Conservation (phyloP, 2,329 filamentous ascomycete species). For the Sclerotinia subarctica region DNA sequence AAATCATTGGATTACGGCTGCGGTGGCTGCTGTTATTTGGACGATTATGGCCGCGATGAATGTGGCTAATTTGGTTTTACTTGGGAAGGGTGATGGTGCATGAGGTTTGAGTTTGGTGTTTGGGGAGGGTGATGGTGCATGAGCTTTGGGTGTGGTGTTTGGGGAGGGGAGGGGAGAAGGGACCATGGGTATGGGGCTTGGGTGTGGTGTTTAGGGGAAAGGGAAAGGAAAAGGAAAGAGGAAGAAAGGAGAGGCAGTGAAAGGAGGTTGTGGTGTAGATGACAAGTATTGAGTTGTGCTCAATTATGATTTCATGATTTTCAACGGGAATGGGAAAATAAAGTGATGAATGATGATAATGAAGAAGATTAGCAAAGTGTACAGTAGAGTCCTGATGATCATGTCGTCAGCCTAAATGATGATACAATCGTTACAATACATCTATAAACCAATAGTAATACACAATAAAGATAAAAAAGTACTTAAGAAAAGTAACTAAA, state of each 20-base stretch:
- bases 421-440: too few species aligned
- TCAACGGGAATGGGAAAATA: too few species aligned
- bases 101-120: neutral
- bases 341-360: neutral
- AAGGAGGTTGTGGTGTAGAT: neutral
- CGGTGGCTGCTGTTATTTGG: constrained; percentile 69
- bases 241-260: too few species aligned
- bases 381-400: neutral
- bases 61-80: constrained; percentile 67
- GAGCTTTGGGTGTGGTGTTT: neutral
- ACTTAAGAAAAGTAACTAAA: too few species aligned
- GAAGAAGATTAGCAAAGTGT: neutral
- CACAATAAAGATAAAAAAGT: too few species aligned
- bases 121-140: constrained; percentile 1
- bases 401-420: neutral
- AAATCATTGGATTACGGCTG: constrained; percentile 64
- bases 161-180: neutral
- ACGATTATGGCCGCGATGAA: constrained; percentile 69
- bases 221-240: neutral
- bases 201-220: neutral
- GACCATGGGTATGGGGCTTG: neutral
- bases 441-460: too few species aligned
- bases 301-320: neutral
- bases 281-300: too few species aligned
- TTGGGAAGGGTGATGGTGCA: constrained; percentile 44